Evolutionary conservation across 495 filamentous ascomycete species (phyloP).

Genomic region (Penicillium malachiteum): DNA sequence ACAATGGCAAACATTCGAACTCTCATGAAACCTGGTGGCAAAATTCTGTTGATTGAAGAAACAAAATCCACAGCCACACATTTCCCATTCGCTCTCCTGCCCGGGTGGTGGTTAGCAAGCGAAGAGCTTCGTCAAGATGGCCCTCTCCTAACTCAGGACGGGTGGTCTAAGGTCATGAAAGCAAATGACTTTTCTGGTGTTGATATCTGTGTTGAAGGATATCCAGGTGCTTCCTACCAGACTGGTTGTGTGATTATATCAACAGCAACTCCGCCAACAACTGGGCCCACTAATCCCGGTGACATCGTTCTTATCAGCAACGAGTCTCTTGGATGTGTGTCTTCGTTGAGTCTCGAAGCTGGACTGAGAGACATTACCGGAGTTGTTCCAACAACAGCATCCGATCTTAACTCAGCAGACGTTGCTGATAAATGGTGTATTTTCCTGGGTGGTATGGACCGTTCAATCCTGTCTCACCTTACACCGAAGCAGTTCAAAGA

Average conservation of each 20-base stretch:
- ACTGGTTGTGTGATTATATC: slow-evolving; percentile 25
- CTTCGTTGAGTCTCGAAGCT: slow-evolving; percentile 11
- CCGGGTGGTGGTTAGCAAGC: slow-evolving; percentile 32
- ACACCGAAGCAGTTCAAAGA: slow-evolving; percentile 21
- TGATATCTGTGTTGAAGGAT: slow-evolving; percentile 25
- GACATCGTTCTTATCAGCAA: slow-evolving; percentile 22
- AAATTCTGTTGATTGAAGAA: slow-evolving; percentile 29
- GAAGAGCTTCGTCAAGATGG: slow-evolving; percentile 21
- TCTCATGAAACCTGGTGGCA: slow-evolving; percentile 36
- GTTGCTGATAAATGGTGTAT: slow-evolving; percentile 33
- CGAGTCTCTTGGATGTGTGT: slow-evolving; percentile 14
- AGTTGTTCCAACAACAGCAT: slow-evolving; percentile 1
- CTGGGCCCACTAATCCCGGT: slow-evolving; percentile 15
- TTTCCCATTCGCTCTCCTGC: slow-evolving; percentile 28
- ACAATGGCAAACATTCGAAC: slow-evolving; percentile 46
- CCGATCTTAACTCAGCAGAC: slow-evolving; percentile 11
- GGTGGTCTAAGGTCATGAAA: slow-evolving; percentile 26
- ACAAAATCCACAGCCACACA: slow-evolving; percentile 21
- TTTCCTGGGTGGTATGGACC: slow-evolving; percentile 29
- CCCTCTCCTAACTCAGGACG: slow-evolving; percentile 21
- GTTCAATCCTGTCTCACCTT: slow-evolving; percentile 22
- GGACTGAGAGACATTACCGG: slow-evolving; percentile 16
- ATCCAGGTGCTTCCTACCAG: slow-evolving; percentile 23
- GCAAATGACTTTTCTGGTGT: slow-evolving; percentile 24
- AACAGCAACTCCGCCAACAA: slow-evolving; percentile 13